Evolutionary conservation across 305 asterid genomes (phyloP).

Genomic region (Salvia sclarea): DNA sequence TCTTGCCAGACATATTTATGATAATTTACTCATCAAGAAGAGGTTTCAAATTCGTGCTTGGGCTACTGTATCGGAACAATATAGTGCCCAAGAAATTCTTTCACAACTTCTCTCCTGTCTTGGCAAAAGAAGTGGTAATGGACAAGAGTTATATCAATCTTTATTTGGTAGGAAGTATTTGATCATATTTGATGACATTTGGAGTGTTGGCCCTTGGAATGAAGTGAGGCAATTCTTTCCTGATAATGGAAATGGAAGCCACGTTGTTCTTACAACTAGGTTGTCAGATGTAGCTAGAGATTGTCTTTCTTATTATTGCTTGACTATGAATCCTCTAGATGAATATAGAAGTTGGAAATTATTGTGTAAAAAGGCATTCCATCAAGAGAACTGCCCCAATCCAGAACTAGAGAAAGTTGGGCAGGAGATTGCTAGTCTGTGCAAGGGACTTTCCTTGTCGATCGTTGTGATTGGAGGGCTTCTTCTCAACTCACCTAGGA

Average conservation of each 20-base stretch:
- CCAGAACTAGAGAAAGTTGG: background rate
- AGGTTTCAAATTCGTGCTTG: too few species aligned
- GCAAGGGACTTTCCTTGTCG: too few species aligned
- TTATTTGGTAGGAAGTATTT: constrained; percentile 7
- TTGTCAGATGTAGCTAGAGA: background rate
- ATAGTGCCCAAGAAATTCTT: too few species aligned
- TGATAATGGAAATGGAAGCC: too few species aligned
- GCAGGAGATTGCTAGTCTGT: background rate
- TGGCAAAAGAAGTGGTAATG: background rate
- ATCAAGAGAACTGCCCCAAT: background rate
- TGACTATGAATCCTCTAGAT: background rate
- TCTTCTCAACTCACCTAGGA: too few species aligned
- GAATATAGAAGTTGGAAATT: background rate
- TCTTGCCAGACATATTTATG: background rate
- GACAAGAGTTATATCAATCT: background rate
- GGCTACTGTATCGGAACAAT: too few species aligned
- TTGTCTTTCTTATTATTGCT: background rate
- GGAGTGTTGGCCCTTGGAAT: too few species aligned
- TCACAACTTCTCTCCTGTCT: background rate
- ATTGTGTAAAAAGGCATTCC: constrained; percentile 14
- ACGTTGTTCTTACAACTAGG: too few species aligned
- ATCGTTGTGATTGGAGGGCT: too few species aligned
- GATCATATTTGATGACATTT: background rate
- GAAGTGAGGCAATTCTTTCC: too few species aligned
- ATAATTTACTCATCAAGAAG: too few species aligned